Conservation (phyloP, 805 yeast genomes). For the Torulaspora delbrueckii region DNA sequence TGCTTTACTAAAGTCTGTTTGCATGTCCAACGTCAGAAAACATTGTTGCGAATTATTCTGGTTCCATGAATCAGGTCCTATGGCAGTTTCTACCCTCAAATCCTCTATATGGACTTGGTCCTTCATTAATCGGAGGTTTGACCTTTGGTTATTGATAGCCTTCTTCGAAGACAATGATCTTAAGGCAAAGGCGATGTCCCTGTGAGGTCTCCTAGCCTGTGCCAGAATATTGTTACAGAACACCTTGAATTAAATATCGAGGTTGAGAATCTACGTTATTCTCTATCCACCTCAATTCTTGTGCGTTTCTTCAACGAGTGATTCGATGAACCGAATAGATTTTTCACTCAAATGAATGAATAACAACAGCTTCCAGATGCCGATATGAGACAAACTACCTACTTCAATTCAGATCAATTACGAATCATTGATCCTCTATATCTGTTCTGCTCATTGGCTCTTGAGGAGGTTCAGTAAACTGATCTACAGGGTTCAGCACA, state of each 20-base stretch:
- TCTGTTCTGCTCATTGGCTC: too few species aligned
- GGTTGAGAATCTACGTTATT: background rate
- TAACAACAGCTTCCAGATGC: too few species aligned
- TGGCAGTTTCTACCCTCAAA: constrained; percentile 55
- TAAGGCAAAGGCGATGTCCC: constrained; percentile 1
- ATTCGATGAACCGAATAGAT: background rate
- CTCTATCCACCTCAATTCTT: background rate
- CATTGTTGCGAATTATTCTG: constrained; percentile 64
- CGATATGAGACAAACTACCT: too few species aligned
- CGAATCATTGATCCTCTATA: too few species aligned
- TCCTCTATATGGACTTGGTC: constrained; percentile 46
- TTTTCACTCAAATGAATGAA: background rate
- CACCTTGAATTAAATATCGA: constrained; percentile 1
- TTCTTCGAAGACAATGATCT: background rate
- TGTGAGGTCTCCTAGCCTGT: background rate
- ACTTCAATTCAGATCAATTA: too few species aligned
- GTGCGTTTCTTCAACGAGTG: background rate
- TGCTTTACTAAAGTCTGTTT: constrained; percentile 68
- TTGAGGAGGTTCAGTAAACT: too few species aligned
- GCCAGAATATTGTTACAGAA: background rate
- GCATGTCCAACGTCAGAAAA: constrained; percentile 51
- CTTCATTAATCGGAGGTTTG: constrained; percentile 6
- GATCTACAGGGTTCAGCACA: too few species aligned
- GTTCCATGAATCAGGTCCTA: constrained; percentile 75
- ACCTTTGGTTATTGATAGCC: background rate